These are phyloP conservation scores for Iris macrosiphon DNA, from an alignment of 106 monocot genomes.

Conservation along the genomic window DNA sequence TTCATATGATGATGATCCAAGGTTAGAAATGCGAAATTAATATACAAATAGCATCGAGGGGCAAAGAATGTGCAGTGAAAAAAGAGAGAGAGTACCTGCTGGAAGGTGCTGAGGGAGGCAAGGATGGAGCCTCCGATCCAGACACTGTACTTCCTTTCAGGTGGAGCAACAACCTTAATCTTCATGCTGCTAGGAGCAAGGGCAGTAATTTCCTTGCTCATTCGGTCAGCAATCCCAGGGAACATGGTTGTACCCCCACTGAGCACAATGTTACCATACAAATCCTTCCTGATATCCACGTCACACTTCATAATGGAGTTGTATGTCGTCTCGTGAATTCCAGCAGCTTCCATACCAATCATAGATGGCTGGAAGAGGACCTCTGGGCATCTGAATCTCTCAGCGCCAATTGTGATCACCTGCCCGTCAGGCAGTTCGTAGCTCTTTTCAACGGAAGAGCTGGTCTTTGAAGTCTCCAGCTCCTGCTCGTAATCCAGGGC, in stretches of 20 bases:
- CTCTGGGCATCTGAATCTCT: constrained; percentile 25
- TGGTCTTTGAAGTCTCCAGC: constrained; percentile 24
- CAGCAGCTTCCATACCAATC: constrained; percentile 26
- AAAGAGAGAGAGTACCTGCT: constrained; percentile 11
- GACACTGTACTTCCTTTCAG: constrained; percentile 23
- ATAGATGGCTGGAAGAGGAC: constrained; percentile 24
- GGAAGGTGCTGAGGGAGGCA: constrained; percentile 23
- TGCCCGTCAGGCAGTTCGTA: constrained; percentile 23
- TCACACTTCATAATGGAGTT: constrained; percentile 29
- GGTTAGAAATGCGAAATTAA: too few relatives aligned
- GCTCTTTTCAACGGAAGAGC: constrained; percentile 21
- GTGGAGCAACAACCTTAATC: constrained; percentile 23
- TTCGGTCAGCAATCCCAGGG: constrained; percentile 20
- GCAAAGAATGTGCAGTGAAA: too few relatives aligned
- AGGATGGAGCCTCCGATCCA: constrained; percentile 30
- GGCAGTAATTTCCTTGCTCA: constrained; percentile 23
- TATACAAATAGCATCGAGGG: too few relatives aligned
- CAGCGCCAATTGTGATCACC: constrained; percentile 23
- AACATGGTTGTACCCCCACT: constrained; percentile 23
- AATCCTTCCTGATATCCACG: constrained; percentile 26
- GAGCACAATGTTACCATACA: constrained; percentile 24
- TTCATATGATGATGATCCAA: too few relatives aligned
- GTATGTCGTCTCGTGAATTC: constrained; percentile 23
- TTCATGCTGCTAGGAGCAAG: constrained; percentile 29
- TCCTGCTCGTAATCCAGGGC: constrained; percentile 25